A percentile compares a stretch with the other conserved stretches of the same genome.
phyloP scores from a whole-genome alignment of 2,329 filamentous ascomycete species.

The Nemania sp. region DNA sequence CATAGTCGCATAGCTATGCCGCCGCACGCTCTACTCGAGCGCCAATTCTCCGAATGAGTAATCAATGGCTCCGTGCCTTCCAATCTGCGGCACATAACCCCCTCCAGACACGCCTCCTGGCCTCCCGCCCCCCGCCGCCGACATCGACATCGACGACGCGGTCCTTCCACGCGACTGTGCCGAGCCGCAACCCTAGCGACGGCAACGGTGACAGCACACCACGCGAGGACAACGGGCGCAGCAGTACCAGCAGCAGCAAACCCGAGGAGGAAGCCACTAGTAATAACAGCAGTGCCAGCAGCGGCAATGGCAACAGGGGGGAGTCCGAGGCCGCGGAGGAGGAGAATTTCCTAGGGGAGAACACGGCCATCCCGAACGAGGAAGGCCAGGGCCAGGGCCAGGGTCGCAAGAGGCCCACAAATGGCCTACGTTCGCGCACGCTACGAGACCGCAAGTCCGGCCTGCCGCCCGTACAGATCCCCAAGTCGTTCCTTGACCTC shows the following conservation, averaged over 20 bases:
- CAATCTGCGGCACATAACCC: constrained; percentile 46
- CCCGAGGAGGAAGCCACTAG: constrained; percentile 37
- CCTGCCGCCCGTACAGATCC: constrained; percentile 66
- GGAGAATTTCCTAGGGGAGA: constrained; percentile 45
- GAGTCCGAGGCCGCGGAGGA: not conserved
- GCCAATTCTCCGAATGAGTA: constrained; percentile 52
- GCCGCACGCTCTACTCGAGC: constrained; percentile 50
- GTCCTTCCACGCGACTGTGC: constrained; percentile 44
- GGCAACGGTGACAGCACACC: constrained; percentile 33
- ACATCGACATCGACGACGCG: constrained; percentile 36
- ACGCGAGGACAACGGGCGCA: constrained; percentile 40
- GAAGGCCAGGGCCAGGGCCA: constrained; percentile 44
- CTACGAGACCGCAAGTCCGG: constrained; percentile 51
- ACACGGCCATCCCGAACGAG: constrained; percentile 31
- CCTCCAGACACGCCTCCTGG: constrained; percentile 33
- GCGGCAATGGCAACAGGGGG: constrained; percentile 32
- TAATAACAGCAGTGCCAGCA: constrained; percentile 14
- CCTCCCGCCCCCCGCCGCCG: constrained; percentile 30
- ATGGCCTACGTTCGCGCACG: constrained; percentile 42
- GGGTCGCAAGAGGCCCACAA: constrained; percentile 44
- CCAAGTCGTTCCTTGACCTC: constrained; percentile 66
- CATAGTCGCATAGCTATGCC: constrained; percentile 45
- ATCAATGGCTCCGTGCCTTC: constrained; percentile 49
- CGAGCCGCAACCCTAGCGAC: constrained; percentile 40
- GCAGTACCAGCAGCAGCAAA: constrained; percentile 35